Base-by-base conservation (phyloP, 495 filamentous ascomycete genomes). In the Neurospora sp. region DNA sequence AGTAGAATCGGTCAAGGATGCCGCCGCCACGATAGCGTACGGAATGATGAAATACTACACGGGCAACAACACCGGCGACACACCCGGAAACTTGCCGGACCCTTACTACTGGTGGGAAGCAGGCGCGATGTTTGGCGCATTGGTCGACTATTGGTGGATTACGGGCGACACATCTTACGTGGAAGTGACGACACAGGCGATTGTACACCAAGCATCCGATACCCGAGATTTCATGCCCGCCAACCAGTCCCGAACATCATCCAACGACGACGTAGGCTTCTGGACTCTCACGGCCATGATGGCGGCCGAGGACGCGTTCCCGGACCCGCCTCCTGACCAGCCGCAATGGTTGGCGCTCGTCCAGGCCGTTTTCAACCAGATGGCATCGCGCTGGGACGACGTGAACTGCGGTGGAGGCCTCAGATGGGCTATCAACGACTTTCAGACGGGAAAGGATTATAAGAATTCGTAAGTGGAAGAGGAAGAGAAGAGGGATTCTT, bases 221-320 rank as follows among this genome's bases (percentile, higher is more conserved):
- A 85, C 90, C 48, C 80, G 83, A 11, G 87, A 94, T 72, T 96
- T 89, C 79, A 93, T 94, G 92, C 92, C 94, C 0, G 81, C 82
- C 13, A 97, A 97, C 79, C 93, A 97, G 77, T 92, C 91, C 34
- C 86, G 89, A 73, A 90, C 91, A 0, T 81, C 88, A 70, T 92
- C 93, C 70, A 96, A 96, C 80, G 93, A 96, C 76, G 93, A 96
- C 78, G 93, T 96, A 78, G 90, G 86, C 0, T 97, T 97, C 78
- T 97, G 93, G 93, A 93, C 86, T 39, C 90, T 96, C 80, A 86
- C 92, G 4, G 92, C 90, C 40, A 92, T 97, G 89, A 86, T 89
- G 8, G 93, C 93, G 0, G 92, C 93, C 4, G 93, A 97, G 80
- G 87, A 89, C 69, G 91, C 90, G 69, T 95, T 90, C 75, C 91